These are phyloP conservation scores for Coleophoma crateriformis DNA, from an alignment of 2,329 filamentous ascomycete genomes.

Conservation along the genomic window DNA sequence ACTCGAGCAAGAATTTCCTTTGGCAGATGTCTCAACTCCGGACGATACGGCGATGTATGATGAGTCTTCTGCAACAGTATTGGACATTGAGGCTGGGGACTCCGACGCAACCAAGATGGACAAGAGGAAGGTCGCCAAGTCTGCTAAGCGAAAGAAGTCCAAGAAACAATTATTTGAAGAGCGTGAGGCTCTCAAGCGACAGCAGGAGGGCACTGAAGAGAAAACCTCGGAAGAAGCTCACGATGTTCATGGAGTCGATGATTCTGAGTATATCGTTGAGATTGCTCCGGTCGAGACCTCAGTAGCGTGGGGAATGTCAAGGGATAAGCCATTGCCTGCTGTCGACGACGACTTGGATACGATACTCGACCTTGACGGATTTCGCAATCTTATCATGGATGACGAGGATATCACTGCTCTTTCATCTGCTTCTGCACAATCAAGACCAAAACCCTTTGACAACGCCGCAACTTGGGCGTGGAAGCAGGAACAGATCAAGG, in stretches of 20 bases:
- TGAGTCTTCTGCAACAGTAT: constrained; percentile 42
- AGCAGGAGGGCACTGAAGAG: constrained; percentile 39
- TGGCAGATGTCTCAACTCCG: constrained; percentile 27
- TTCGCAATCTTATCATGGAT: constrained; percentile 64
- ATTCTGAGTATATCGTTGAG: constrained; percentile 29
- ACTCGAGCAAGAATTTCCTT: constrained; percentile 43
- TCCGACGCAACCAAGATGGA: constrained; percentile 34
- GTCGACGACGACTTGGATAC: constrained; percentile 60
- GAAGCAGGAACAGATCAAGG: constrained; percentile 68
- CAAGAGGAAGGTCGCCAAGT: constrained; percentile 54
- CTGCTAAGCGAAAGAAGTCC: constrained; percentile 60
- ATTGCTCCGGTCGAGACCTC: constrained; percentile 31
- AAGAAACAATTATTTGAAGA: constrained; percentile 75
- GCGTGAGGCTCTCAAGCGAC: constrained; percentile 52
- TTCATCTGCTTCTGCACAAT: constrained; percentile 45
- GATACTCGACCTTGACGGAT: constrained; percentile 65
- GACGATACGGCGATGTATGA: constrained; percentile 45
- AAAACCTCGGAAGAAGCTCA: constrained; percentile 33
- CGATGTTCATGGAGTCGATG: constrained; percentile 24
- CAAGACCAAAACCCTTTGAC: constrained; percentile 34
- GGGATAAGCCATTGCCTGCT: constrained; percentile 52
- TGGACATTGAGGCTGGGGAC: constrained; percentile 41
- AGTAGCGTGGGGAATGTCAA: constrained; percentile 55
- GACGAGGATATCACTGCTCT: constrained; percentile 55
- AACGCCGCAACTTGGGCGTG: constrained; percentile 61